A percentile compares a stretch with the other conserved stretches of the same genome.
These are phyloP conservation scores for Psilocybe azurescens DNA, from an alignment of 768 basidiomycete species.

Conservation along the genomic window DNA sequence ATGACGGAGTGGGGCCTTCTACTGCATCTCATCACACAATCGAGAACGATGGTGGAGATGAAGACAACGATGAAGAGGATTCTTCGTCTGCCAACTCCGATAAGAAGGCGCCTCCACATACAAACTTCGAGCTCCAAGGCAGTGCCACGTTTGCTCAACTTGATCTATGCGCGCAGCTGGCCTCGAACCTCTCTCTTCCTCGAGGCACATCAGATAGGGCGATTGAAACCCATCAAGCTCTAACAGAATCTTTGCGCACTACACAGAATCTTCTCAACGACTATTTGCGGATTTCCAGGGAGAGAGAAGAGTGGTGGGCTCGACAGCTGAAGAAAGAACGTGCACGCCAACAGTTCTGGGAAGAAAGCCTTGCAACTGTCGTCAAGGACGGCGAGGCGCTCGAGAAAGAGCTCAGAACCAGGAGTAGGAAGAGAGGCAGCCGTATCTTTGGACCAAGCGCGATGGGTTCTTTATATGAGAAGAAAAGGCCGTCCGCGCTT, in stretches of 20 bases:
- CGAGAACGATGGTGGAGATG: conserved; percentile 5
- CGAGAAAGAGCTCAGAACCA: conserved; percentile 75
- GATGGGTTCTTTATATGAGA: conserved; percentile 19
- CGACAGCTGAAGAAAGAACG: conserved; percentile 68
- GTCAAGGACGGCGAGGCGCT: conserved; percentile 85
- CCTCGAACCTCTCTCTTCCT: conserved; percentile 51
- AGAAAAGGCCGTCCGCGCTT: conserved; percentile 22
- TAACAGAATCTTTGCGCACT: conserved; percentile 63
- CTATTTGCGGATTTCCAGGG: conserved; percentile 53
- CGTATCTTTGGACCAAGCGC: conserved; percentile 50
- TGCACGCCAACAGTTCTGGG: conserved; percentile 77
- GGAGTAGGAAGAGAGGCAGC: conserved; percentile 65
- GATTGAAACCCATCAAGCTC: conserved; percentile 48
- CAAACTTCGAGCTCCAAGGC: conserved; percentile 66
- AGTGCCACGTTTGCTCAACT: conserved; percentile 77
- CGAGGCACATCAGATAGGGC: conserved; percentile 31
- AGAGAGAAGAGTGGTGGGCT: conserved; percentile 85
- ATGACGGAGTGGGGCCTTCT: conserved; percentile 12
- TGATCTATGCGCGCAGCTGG: conserved; percentile 73
- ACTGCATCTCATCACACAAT: background rate
- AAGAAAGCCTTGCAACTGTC: conserved; percentile 86
- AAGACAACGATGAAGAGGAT: conserved; percentile 39
- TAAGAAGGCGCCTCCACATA: conserved; percentile 56
- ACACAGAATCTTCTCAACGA: conserved; percentile 42
- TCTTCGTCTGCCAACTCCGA: conserved; percentile 50